phyloP scores from a whole-genome alignment of 2,329 filamentous ascomycete genomes.

The Colletotrichum zoysiae region DNA sequence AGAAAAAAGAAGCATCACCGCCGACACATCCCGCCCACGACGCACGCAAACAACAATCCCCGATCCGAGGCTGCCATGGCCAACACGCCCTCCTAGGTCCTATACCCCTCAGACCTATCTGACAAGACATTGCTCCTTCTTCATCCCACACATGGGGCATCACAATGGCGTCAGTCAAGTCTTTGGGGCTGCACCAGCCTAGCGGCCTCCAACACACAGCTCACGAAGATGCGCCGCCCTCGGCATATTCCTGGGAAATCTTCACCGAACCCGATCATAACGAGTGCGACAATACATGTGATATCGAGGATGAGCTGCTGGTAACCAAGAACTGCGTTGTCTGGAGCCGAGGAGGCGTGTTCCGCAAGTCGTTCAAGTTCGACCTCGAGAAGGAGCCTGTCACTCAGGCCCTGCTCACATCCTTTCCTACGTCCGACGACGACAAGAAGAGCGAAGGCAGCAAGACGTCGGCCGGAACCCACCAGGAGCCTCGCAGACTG shows the following conservation, averaged over 20 bases:
- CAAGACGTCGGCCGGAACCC: slow-evolving; percentile 24
- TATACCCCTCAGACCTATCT: neutral
- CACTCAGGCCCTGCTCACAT: slow-evolving; percentile 86
- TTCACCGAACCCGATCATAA: slow-evolving; percentile 52
- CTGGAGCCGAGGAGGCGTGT: slow-evolving; percentile 88
- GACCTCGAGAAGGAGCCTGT: slow-evolving; percentile 88
- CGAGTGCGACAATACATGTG: slow-evolving; percentile 51
- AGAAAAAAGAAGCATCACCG: slow-evolving; percentile 21
- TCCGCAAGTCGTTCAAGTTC: slow-evolving; percentile 89
- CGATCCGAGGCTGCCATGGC: slow-evolving; percentile 32
- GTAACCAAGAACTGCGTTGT: slow-evolving; percentile 82
- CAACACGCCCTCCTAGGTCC: neutral
- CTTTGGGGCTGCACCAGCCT: slow-evolving; percentile 91
- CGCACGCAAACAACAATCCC: neutral
- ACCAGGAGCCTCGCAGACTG: slow-evolving; percentile 47
- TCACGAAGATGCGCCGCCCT: slow-evolving; percentile 77
- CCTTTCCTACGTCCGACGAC: slow-evolving; percentile 74
- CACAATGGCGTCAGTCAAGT: slow-evolving; percentile 88
- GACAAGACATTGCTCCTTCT: slow-evolving; percentile 4
- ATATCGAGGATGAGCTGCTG: slow-evolving; percentile 82
- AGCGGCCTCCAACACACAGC: slow-evolving; percentile 86
- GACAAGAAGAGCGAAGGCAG: slow-evolving; percentile 43
- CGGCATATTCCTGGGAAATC: slow-evolving; percentile 83
- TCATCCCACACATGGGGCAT: slow-evolving; percentile 32
- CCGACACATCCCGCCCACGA: neutral